phyloP scores from a whole-genome alignment of 257 asterid species.

The Avicennia marina region DNA sequence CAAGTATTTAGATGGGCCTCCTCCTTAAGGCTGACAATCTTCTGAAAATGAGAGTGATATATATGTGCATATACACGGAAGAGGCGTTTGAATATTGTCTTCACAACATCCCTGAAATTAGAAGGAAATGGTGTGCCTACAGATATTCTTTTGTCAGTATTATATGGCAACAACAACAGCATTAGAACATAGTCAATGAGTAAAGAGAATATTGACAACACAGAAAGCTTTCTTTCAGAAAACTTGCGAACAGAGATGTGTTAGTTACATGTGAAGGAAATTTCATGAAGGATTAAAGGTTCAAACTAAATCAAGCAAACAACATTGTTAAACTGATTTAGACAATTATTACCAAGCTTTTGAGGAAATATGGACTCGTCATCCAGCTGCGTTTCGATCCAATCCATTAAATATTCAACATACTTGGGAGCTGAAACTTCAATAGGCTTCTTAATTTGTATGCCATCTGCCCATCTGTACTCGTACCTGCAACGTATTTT shows the following conservation, averaged over 20 bases:
- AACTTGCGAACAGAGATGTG: neutral
- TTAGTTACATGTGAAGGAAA: neutral
- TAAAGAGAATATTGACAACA: neutral
- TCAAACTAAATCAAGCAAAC: no score
- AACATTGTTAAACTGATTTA: no score
- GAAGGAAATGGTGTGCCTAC: constrained; percentile 82
- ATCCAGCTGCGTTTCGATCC: constrained; percentile 55
- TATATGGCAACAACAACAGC: neutral
- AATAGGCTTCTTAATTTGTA: constrained; percentile 80
- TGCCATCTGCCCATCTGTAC: constrained; percentile 98
- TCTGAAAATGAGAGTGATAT: constrained; percentile 76
- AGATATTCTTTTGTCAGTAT: neutral
- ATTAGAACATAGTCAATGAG: no score
- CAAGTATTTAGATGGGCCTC: constrained; percentile 88
- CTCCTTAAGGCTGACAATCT: constrained; percentile 72
- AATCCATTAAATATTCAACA: constrained; percentile 48
- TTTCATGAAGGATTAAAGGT: no score
- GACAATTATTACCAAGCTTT: constrained; percentile 60
- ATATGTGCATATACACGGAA: constrained; percentile 87
- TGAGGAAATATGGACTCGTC: constrained; percentile 90
- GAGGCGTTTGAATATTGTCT: constrained; percentile 73
- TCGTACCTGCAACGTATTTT: constrained; percentile 52
- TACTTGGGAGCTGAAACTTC: constrained; percentile 95
- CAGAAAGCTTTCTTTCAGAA: neutral
- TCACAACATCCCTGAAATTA: constrained; percentile 72